phyloP scores from a whole-genome alignment of 176 grass and related monocot species.

The Miscanthus lutarioriparius region DNA sequence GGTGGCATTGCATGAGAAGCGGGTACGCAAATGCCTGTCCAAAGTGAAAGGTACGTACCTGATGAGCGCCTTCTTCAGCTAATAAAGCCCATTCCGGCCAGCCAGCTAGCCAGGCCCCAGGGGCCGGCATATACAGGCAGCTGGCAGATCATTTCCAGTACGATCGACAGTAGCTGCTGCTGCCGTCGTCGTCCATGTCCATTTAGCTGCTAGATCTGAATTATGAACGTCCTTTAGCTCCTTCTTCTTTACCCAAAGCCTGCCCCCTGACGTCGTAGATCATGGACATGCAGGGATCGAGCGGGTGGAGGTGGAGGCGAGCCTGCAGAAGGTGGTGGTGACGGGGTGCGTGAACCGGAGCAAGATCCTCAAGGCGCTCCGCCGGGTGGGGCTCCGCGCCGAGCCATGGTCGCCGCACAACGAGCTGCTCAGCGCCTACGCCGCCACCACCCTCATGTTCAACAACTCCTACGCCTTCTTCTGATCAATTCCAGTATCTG shows the following conservation, averaged over 20 bases:
- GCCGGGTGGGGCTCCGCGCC: conserved; percentile 88
- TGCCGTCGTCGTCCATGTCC: not conserved
- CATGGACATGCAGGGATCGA: conserved; percentile 58
- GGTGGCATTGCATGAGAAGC: conserved; percentile 96
- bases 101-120: not conserved
- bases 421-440: conserved; percentile 90
- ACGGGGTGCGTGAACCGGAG: conserved; percentile 89
- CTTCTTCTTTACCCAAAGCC: not conserved
- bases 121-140: not conserved
- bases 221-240: not conserved
- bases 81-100: not conserved
- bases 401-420: conserved; percentile 86
- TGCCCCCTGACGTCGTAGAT: not conserved
- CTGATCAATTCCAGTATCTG: conserved; percentile 12
- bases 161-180: not conserved
- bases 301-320: conserved; percentile 92
- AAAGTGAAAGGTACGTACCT: conserved; percentile 96
- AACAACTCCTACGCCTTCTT: conserved; percentile 77
- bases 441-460: conserved; percentile 68
- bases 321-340: conserved; percentile 88
- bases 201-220: not conserved
- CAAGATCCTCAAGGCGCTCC: conserved; percentile 94
- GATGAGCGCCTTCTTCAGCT: not conserved
- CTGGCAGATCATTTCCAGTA: not conserved
- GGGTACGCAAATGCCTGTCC: conserved; percentile 93